Conservation (phyloP, 176 grass and related monocot genomes). For the Triticum timopheevii region DNA sequence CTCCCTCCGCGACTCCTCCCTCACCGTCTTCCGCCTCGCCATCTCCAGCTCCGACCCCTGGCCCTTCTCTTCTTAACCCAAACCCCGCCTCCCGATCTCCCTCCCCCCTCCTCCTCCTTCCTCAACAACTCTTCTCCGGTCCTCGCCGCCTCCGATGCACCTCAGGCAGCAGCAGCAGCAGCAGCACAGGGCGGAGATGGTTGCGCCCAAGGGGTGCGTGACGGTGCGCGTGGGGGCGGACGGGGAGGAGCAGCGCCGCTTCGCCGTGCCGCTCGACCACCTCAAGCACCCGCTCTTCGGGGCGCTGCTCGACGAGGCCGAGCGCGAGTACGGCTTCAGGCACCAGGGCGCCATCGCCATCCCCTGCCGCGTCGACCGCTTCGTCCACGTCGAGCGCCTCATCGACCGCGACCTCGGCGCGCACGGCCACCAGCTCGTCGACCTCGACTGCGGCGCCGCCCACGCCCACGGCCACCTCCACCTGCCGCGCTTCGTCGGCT, state of each 20-base stretch:
- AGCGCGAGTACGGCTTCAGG: conserved; percentile 77
- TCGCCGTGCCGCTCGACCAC: conserved; percentile 76
- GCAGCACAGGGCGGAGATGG: not conserved
- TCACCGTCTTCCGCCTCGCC: conserved; percentile 78
- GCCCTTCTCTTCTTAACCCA: conserved; percentile 48
- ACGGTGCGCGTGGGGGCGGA: conserved; percentile 65
- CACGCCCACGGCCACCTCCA: conserved; percentile 26
- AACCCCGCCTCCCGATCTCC: not conserved
- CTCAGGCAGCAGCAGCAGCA: not conserved
- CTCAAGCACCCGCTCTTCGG: conserved; percentile 89
- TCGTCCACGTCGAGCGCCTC: conserved; percentile 59
- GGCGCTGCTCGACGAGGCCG: conserved; percentile 66
- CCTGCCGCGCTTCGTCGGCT: conserved; percentile 59
- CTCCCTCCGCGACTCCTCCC: conserved; percentile 65
- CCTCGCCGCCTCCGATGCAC: not conserved
- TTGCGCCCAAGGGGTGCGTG: conserved; percentile 77
- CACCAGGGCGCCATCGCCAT: conserved; percentile 80
- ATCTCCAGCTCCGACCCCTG: conserved; percentile 69
- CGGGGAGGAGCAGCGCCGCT: conserved; percentile 69
- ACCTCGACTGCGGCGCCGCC: not conserved
- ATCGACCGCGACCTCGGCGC: conserved; percentile 55
- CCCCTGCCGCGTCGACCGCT: conserved; percentile 77
- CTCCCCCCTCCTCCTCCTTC: not conserved
- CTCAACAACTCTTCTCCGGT: not conserved
- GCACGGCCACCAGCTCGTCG: conserved; percentile 34